phyloP scores from a whole-genome alignment of 257 asterid species.

The Perilla frutescens region DNA sequence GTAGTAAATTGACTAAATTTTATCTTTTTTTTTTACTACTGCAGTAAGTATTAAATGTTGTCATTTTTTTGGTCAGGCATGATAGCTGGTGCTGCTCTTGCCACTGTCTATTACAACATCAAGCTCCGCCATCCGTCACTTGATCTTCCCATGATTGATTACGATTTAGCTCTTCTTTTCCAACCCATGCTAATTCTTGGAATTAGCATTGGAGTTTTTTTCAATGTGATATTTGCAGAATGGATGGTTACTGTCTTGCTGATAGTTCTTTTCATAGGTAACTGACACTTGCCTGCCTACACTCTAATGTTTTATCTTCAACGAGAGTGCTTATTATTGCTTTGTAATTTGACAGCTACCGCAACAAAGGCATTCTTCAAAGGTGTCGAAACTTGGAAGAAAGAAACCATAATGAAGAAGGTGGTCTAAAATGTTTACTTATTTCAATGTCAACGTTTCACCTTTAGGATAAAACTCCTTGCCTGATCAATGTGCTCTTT shows the following conservation, averaged over 20 bases:
- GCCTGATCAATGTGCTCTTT: constrained; percentile 20
- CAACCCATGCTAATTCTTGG: constrained; percentile 72
- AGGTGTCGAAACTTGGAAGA: constrained; percentile 65
- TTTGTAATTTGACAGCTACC: constrained; percentile 43
- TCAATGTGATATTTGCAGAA: constrained; percentile 63
- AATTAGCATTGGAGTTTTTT: constrained; percentile 63
- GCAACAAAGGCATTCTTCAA: constrained; percentile 65
- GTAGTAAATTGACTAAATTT: too few species aligned
- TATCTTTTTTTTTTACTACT: background rate
- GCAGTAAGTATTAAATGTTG: constrained; percentile 10
- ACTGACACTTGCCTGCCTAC: background rate
- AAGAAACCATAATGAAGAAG: constrained; percentile 56
- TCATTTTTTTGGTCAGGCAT: constrained; percentile 46
- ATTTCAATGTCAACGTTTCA: background rate
- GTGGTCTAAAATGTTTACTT: constrained; percentile 33
- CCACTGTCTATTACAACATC: constrained; percentile 62
- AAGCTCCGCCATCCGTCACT: constrained; percentile 62
- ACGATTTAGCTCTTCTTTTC: constrained; percentile 67
- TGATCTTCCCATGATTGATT: constrained; percentile 66
- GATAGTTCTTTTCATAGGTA: constrained; percentile 62
- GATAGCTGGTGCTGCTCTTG: constrained; percentile 68
- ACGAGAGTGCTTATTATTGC: constrained; percentile 2
- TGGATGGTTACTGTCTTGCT: constrained; percentile 70
- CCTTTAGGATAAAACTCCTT: background rate
- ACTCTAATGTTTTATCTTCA: constrained; percentile 1